phyloP scores from a whole-genome alignment of 345 rosid genomes.

The Sonneratia caseolaris region DNA sequence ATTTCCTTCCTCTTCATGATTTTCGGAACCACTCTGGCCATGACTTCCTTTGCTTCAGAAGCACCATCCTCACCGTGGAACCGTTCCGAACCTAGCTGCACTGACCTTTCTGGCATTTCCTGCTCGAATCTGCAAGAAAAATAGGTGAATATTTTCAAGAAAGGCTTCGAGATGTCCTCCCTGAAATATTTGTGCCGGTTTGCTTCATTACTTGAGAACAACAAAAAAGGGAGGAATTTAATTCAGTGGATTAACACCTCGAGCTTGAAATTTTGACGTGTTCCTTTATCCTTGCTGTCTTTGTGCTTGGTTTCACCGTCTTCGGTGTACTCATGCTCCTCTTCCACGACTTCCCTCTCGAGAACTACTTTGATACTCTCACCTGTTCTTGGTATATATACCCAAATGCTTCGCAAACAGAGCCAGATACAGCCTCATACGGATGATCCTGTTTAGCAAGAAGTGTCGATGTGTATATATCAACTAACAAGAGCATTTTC shows the following conservation, averaged over 20 bases:
- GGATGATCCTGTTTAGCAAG: conserved; percentile 61
- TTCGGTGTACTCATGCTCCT: conserved; percentile 47
- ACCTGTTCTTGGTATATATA: conserved; percentile 96
- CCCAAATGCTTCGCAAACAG: conserved; percentile 93
- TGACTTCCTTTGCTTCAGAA: conserved; percentile 53
- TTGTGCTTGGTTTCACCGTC: conserved; percentile 43
- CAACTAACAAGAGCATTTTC: neutral
- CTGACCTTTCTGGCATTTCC: conserved; percentile 97
- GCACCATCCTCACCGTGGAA: conserved; percentile 42
- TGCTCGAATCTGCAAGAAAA: conserved; percentile 57
- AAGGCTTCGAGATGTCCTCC: neutral
- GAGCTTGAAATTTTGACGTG: conserved; percentile 62
- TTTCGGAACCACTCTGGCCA: conserved; percentile 52
- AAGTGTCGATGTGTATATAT: neutral
- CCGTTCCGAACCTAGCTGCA: conserved; percentile 79
- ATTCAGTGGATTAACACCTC: conserved; percentile 39
- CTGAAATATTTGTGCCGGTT: neutral
- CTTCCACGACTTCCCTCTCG: conserved; percentile 73
- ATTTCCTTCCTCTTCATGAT: conserved; percentile 71
- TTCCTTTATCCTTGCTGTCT: conserved; percentile 57
- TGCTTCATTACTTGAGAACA: neutral
- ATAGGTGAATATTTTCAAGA: neutral
- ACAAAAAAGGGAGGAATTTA: neutral
- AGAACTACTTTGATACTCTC: conserved; percentile 72
- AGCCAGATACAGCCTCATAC: conserved; percentile 96